Evolutionary conservation across 352 stramenopile species (phyloP), one percentile per base, ranked within the genome.

Genomic region (Labyrinthula sp.): DNA sequence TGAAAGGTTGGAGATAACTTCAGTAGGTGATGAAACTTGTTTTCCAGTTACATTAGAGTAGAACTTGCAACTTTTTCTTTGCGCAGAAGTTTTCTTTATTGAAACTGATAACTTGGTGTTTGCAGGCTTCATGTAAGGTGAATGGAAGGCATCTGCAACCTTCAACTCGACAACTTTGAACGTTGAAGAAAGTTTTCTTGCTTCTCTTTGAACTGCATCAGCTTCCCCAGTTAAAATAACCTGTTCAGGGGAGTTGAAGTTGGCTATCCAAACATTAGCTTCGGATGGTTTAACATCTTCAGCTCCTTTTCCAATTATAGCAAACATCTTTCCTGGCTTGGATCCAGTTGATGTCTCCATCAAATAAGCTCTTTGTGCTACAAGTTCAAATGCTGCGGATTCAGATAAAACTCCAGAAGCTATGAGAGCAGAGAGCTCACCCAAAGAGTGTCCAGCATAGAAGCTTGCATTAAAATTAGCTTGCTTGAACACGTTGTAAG

Each of bases 221-320:
- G 21, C 15, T 29, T 46, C 38, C 25, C 38, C 38, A 29, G 38
- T 46, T 25, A 46, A 38, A 29, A 46, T 29, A 3, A 29, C 37
- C 38, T 46, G 38, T 3, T 25, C 33, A 43, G 38, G 38, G 15
- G 38, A 46, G 38, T 46, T 46, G 38, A 18, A 38, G 38, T 46
- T 46, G 38, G 25, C 38, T 25, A 46, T 25, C 38, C 38, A 46
- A 20, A 46, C 38, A 21, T 46, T 17, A 9, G 38, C 7, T 7
- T 25, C 8, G 5, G n/a, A 12, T 18, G 37, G 20, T 29, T 46
- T 4, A 29, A 46, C 37, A n/a, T 46, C 37, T 29, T 46, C 38
- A 12, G 38, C 38, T 25, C 37, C 20, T 25, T 25, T 25, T 15
- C 38, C 38, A 14, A 46, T 46, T 25, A 46, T 29, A 21, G 38